Conservation (phyloP, 78 protist species). For the Dictyostelium capitatum region DNA sequence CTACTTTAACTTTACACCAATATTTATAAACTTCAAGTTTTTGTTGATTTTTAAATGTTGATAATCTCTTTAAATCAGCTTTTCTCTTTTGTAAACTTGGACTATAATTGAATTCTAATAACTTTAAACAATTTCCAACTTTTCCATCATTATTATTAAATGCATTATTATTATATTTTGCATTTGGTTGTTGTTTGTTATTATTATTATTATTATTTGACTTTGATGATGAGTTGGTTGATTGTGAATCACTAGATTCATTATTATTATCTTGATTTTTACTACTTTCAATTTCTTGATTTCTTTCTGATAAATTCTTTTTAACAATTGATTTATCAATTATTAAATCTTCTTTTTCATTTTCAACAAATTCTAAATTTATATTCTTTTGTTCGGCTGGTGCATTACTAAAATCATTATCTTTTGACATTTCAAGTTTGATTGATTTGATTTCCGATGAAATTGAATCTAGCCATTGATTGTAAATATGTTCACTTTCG, state of each 20-base stretch:
- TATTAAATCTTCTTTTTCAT: background rate
- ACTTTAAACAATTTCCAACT: conserved; percentile 41
- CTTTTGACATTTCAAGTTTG: background rate
- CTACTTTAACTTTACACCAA: background rate
- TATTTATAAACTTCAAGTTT: background rate
- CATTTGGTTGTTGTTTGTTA: no score
- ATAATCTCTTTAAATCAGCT: background rate
- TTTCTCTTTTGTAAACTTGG: conserved; percentile 11
- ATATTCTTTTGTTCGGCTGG: background rate
- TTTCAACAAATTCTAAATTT: background rate
- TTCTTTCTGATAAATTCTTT: background rate
- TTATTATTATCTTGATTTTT: no score
- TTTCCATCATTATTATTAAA: no score
- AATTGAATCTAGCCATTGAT: background rate
- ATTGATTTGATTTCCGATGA: background rate
- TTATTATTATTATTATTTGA: no score
- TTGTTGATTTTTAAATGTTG: background rate
- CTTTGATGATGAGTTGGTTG: no score
- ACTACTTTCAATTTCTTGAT: background rate
- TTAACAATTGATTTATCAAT: background rate
- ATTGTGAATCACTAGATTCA: no score
- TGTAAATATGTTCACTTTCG: background rate
- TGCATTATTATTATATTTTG: background rate
- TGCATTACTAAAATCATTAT: background rate
- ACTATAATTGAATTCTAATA: background rate